Conservation (phyloP, 129 eudicot species). For the Lonicera japonica region DNA sequence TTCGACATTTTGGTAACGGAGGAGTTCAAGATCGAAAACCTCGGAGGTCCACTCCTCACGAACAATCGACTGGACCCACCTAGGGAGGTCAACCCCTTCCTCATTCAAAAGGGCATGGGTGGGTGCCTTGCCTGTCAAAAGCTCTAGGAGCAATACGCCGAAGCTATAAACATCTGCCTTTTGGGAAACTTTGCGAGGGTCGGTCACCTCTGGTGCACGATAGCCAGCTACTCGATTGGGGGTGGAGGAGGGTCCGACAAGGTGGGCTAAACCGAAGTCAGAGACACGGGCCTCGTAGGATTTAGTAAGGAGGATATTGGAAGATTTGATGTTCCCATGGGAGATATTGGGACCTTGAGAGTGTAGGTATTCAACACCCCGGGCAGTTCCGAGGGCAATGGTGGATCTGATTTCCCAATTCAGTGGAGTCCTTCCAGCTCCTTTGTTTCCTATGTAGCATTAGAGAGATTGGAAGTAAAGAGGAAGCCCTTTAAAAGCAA, state of each 20-base stretch:
- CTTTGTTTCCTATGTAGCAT: conserved; percentile 64
- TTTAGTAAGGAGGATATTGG: conserved; percentile 79
- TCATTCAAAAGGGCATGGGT: conserved; percentile 71
- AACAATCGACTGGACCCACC: conserved; percentile 94
- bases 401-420: conserved; percentile 68
- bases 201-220: conserved; percentile 95
- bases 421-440: conserved; percentile 72
- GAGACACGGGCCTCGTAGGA: conserved; percentile 64
- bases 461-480: background rate
- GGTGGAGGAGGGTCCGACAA: conserved; percentile 64
- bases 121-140: conserved; percentile 88
- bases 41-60: conserved; percentile 91
- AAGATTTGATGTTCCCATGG: conserved; percentile 88
- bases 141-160: conserved; percentile 74
- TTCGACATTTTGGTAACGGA: conserved; percentile 64
- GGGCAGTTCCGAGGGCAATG: conserved; percentile 91
- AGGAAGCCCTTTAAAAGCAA: no score
- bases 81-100: conserved; percentile 92
- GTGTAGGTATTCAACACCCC: conserved; percentile 74
- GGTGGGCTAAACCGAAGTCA: conserved; percentile 76
- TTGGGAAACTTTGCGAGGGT: conserved; percentile 72
- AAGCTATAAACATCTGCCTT: conserved; percentile 85
- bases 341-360: conserved; percentile 49
- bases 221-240: conserved; percentile 78
- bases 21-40: conserved; percentile 84